Conservation (phyloP, 805 yeast genomes). For the Millerozyma acaciae region DNA sequence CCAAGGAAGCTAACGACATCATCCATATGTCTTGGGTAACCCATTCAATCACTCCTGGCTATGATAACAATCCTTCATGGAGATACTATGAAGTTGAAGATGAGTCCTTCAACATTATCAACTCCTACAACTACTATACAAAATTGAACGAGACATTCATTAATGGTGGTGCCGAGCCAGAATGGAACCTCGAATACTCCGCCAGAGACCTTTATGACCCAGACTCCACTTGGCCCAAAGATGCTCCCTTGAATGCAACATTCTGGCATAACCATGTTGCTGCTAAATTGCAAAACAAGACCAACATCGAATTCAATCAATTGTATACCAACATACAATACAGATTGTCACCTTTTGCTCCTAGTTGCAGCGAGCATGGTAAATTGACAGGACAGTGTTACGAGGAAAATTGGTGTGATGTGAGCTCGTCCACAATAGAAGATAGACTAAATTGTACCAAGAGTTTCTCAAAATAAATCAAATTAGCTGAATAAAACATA, state of each 20-base stretch:
- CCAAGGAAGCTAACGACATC: conserved; percentile 38
- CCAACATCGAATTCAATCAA: conserved; percentile 45
- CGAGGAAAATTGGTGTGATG: conserved; percentile 19
- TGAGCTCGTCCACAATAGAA: conserved; percentile 9
- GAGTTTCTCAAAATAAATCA: too few relatives aligned
- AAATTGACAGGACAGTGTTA: conserved; percentile 18
- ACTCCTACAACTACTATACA: conserved; percentile 57
- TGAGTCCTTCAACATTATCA: conserved; percentile 55
- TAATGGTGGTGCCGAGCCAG: conserved; percentile 53
- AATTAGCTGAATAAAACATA: too few relatives aligned
- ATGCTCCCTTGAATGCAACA: conserved; percentile 60
- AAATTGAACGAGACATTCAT: conserved; percentile 54
- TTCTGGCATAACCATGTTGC: conserved; percentile 60
- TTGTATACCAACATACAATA: conserved; percentile 45
- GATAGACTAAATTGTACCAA: conserved; percentile 18
- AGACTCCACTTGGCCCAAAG: conserved; percentile 51
- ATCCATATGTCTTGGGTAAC: conserved; percentile 60
- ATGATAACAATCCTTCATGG: conserved; percentile 65
- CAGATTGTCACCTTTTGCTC: conserved; percentile 54
- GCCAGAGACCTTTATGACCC: conserved; percentile 57
- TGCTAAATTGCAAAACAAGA: conserved; percentile 32
- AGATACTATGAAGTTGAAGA: conserved; percentile 66
- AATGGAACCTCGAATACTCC: conserved; percentile 62
- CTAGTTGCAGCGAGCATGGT: conserved; percentile 39
- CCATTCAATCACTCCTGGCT: conserved; percentile 62